Conservation (phyloP, 1,284 basidiomycete species). For the Puccinia horiana region DNA sequence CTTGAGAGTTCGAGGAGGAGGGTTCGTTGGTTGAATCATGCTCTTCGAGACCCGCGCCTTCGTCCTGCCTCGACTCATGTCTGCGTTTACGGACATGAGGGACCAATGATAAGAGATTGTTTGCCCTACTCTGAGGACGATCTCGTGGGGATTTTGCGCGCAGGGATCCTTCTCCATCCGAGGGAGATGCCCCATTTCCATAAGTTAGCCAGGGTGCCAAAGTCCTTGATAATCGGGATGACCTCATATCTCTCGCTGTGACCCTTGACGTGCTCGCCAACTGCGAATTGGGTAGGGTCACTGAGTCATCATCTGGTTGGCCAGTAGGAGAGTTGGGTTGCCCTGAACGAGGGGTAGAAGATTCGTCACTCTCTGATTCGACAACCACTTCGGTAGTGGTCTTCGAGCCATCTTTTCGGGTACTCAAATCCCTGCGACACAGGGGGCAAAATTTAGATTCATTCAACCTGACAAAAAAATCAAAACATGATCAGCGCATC, state of each 20-base stretch:
- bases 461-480: conserved; percentile 62
- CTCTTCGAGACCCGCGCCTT: not conserved
- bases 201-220: not conserved
- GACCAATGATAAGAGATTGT: not conserved
- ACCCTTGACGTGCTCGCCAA: not conserved
- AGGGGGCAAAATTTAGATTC: conserved; percentile 87
- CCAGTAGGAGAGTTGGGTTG: not conserved
- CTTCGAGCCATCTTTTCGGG: conserved; percentile 46
- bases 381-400: conserved; percentile 13
- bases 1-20: not conserved
- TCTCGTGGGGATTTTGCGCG: not conserved
- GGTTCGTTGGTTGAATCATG: not conserved
- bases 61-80: not conserved
- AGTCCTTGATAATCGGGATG: not conserved
- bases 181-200: not conserved
- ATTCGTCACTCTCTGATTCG: not conserved
- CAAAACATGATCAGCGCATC: not conserved
- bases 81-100: not conserved
- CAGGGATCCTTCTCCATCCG: not conserved
- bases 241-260: not conserved
- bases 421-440: conserved; percentile 65
- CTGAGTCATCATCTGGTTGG: not conserved
- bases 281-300: not conserved
- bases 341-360: not conserved
- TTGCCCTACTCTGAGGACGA: not conserved